Percentiles rank a stretch among this genome's conserved stretches.
These are phyloP conservation scores for Ophiostoma fasciatum DNA, from an alignment of 2,329 filamentous ascomycete genomes.

Conservation along the genomic window DNA sequence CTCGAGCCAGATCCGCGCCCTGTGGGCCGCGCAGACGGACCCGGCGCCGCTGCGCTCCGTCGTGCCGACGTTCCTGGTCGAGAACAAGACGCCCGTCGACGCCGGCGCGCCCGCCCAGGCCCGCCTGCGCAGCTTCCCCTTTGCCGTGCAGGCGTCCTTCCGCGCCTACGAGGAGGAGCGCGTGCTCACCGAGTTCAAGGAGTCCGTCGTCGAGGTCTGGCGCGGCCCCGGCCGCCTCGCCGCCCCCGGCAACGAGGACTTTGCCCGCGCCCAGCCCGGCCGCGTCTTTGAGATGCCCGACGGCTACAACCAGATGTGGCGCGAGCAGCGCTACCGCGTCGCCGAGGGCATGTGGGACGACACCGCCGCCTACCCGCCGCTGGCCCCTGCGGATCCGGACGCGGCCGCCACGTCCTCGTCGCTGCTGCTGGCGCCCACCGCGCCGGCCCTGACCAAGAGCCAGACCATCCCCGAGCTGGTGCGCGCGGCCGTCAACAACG, in stretches of 20 bases:
- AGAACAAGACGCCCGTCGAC: constrained; percentile 78
- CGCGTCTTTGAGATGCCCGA: constrained; percentile 95
- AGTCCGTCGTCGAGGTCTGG: constrained; percentile 93
- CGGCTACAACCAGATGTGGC: constrained; percentile 91
- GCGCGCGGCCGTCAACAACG: constrained; percentile 57
- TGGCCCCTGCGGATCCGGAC: constrained; percentile 20
- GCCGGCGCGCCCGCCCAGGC: constrained; percentile 68
- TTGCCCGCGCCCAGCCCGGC: constrained; percentile 56
- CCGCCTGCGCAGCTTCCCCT: constrained; percentile 54
- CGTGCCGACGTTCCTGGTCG: constrained; percentile 68
- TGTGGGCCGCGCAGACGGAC: constrained; percentile 43
- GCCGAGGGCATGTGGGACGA: constrained; percentile 88
- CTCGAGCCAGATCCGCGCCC: constrained; percentile 69
- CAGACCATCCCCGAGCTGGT: constrained; percentile 79
- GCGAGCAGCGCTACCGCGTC: constrained; percentile 70
- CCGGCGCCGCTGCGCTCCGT: constrained; percentile 57
- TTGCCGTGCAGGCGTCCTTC: constrained; percentile 53
- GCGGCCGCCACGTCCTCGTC: constrained; percentile 13
- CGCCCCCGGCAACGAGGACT: constrained; percentile 58
- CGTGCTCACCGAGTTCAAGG: constrained; percentile 90
- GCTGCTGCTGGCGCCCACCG: neutral
- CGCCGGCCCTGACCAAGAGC: constrained; percentile 36
- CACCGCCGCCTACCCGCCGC: constrained; percentile 47
- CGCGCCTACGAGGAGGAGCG: constrained; percentile 79
- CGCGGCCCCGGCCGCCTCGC: constrained; percentile 57